Conservation (phyloP, 257 asterid genomes). For the Ehretia macrophylla region DNA sequence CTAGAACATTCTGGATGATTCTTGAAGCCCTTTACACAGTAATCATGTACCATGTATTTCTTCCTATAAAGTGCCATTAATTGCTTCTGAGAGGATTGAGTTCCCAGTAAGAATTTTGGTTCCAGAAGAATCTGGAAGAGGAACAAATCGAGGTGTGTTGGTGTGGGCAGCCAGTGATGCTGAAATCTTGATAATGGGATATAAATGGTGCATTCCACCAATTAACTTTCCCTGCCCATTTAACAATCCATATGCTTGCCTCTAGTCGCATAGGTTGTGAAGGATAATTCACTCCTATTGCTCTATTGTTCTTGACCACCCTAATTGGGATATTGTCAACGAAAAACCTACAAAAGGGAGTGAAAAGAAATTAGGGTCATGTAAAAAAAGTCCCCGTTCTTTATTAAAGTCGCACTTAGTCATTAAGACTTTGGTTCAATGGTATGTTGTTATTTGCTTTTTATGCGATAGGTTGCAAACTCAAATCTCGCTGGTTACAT, state of each 20-base stretch:
- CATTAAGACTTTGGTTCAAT: too few species aligned
- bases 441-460: too few species aligned
- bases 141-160: background rate
- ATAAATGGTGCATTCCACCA: constrained; percentile 48
- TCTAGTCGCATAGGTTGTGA: constrained; percentile 37
- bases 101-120: constrained; percentile 1
- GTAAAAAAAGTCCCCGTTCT: too few species aligned
- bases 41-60: constrained; percentile 30
- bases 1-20: constrained; percentile 32
- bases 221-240: constrained; percentile 45
- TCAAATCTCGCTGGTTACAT: too few species aligned
- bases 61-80: constrained; percentile 10
- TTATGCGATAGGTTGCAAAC: too few species aligned
- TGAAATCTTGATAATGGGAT: constrained; percentile 28
- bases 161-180: constrained; percentile 21
- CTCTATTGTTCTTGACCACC: constrained; percentile 39
- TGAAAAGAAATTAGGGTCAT: too few species aligned
- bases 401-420: too few species aligned
- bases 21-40: constrained; percentile 18
- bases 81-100: constrained; percentile 18
- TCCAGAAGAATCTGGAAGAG: constrained; percentile 24
- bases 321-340: constrained; percentile 42
- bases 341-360: constrained; percentile 21
- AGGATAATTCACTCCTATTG: constrained; percentile 26
- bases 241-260: constrained; percentile 44